Percentiles rank a stretch among this genome's conserved stretches.
Evolutionary conservation across 768 basidiomycete species (phyloP).

Genomic region (Obba rivulosa): DNA sequence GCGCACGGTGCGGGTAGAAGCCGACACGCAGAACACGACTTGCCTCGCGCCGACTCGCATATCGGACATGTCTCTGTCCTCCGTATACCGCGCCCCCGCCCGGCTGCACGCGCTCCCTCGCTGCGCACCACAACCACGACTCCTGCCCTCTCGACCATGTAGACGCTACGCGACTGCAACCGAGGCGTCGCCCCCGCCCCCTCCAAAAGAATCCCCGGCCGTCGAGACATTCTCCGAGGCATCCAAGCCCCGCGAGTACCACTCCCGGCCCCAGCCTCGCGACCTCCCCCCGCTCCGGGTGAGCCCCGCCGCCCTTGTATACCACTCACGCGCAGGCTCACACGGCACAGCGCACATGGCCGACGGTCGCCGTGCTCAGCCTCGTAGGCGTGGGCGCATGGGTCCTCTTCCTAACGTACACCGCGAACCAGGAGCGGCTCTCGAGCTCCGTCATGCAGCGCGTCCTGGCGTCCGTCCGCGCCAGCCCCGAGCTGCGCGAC

Average conservation of each 20-base stretch:
- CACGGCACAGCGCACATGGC: slow-evolving; percentile 43
- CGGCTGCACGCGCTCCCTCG: neutral
- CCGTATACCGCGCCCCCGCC: neutral
- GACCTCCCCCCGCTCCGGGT: slow-evolving; percentile 43
- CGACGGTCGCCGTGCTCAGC: slow-evolving; percentile 43
- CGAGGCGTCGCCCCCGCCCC: slow-evolving; percentile 5
- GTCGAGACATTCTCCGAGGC: slow-evolving; percentile 38
- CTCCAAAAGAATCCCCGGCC: slow-evolving; percentile 16
- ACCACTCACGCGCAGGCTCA: neutral
- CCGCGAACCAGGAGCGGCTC: slow-evolving; percentile 73
- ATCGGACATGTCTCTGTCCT: neutral
- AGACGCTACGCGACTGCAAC: neutral
- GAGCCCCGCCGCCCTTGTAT: neutral
- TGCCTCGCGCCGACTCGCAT: neutral
- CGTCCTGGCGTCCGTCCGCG: slow-evolving; percentile 54
- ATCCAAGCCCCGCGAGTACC: slow-evolving; percentile 40
- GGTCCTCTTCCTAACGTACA: slow-evolving; percentile 63
- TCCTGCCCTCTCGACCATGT: neutral
- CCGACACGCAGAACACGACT: neutral
- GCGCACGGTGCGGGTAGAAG: no score
- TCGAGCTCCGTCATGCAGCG: slow-evolving; percentile 70
- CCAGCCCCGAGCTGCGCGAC: slow-evolving; percentile 42
- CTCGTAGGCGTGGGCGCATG: slow-evolving; percentile 55
- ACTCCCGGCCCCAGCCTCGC: slow-evolving; percentile 33
- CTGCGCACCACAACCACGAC: neutral